phyloP scores from a whole-genome alignment of 352 stramenopile species.

The Plasmopara muralis region DNA sequence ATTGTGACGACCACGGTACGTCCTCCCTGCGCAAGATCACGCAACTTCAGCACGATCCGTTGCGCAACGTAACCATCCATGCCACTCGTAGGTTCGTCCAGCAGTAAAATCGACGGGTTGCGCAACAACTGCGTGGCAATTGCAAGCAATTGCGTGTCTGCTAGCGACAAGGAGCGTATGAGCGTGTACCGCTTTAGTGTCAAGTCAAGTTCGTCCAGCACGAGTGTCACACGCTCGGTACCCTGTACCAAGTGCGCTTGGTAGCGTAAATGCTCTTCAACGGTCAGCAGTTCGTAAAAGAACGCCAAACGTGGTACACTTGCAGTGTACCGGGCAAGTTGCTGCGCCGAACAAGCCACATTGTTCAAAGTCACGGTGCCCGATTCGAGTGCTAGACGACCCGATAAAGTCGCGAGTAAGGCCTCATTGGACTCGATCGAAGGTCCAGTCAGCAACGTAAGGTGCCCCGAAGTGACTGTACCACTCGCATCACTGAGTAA shows the following conservation, averaged over 20 bases:
- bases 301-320: slow-evolving; percentile 20
- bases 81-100: slow-evolving; percentile 77
- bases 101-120: slow-evolving; percentile 72
- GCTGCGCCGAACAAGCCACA: not conserved
- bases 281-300: slow-evolving; percentile 33
- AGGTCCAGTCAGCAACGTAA: slow-evolving; percentile 27
- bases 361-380: slow-evolving; percentile 29
- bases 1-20: slow-evolving; percentile 88
- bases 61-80: slow-evolving; percentile 59
- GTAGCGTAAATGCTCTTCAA: slow-evolving; percentile 30
- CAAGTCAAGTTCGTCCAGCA: slow-evolving; percentile 28
- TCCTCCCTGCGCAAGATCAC: slow-evolving; percentile 68
- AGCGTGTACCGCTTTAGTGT: slow-evolving; percentile 17
- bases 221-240: slow-evolving; percentile 18
- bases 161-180: slow-evolving; percentile 24
- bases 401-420: slow-evolving; percentile 23
- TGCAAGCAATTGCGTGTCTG: slow-evolving; percentile 73
- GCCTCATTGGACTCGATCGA: slow-evolving; percentile 20
- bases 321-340: slow-evolving; percentile 8
- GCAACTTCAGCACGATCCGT: slow-evolving; percentile 40
- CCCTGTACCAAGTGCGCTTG: slow-evolving; percentile 19
- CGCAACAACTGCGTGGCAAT: slow-evolving; percentile 77
- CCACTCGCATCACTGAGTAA: slow-evolving; percentile 26
- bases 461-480: slow-evolving; percentile 22
- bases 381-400: slow-evolving; percentile 8